Evolutionary conservation across 148 eudicot species (phyloP), one percentile per base, ranked within the genome.

Genomic region (Vaccinium darrowii): DNA sequence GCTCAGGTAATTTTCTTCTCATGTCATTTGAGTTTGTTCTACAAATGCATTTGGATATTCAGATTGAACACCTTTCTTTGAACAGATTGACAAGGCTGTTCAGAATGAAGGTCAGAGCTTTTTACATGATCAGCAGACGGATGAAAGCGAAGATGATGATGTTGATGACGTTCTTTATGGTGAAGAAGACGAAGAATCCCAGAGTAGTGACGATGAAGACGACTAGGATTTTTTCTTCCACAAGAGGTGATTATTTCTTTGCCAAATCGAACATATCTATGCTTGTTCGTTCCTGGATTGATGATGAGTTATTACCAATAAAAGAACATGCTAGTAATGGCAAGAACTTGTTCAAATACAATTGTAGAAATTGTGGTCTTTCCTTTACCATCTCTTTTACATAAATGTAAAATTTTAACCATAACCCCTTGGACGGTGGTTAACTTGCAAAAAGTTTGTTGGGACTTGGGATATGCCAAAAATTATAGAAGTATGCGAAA

Each of bases 1-100:
- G 93, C 96, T 57, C 99, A 95, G 99, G 99, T 97, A 86, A 78
- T 81, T 85, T 63, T 9, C 56, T 74, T 60, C 43, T 62, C 65
- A 43, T 23, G 12, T 67, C 49, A 51, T 51, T 7, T 62, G 23
- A 65, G 47, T 27, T 54, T 76, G 84, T 83, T 43, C 39, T 51
- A 21, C 78, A 19, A 65, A 72, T 33, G 43, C 25, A n/a, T 25
- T 3, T 18, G 56, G 25, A 57, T 78, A 58, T 80, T 58, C 7
- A 80, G 71, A 58, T 53, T 18, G 39, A 80, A 58, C 39, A 36
- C 58, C n/a, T 6, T 39, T 74, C 56, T 88, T 27, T 74, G 14
- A 56, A 54, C 94, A 95, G 98, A 91, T 95, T 88, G 89, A 94
- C 86, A 95, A 93, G 91, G 95, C 93, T 53, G 84, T 83, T 63